These are phyloP conservation scores for Aureococcus anophagefferens DNA, from an alignment of 108 stramenopile species.

Conservation along the genomic window DNA sequence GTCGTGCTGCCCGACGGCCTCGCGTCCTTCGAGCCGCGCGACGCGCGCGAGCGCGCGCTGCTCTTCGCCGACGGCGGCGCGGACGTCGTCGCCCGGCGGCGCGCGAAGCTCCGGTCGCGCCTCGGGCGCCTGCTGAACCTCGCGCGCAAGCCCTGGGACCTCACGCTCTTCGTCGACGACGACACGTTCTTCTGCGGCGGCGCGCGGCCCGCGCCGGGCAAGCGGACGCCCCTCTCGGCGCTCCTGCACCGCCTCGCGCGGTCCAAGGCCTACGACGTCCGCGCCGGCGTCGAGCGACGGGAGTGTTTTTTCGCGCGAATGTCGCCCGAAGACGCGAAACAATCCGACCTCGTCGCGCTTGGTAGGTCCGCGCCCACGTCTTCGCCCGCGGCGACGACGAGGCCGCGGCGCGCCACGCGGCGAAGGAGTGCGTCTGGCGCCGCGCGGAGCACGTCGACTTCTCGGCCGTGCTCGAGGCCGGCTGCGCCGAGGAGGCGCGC, in stretches of 20 bases:
- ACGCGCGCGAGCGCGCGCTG: background rate
- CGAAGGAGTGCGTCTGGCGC: background rate
- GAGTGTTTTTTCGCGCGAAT: no score
- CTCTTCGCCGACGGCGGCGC: background rate
- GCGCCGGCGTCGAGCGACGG: no score
- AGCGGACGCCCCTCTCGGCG: no score
- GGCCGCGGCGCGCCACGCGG: background rate
- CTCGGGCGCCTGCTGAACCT: background rate
- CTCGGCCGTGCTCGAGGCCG: background rate
- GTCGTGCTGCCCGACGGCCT: background rate
- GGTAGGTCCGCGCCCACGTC: background rate
- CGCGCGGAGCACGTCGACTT: background rate
- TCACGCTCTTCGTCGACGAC: background rate
- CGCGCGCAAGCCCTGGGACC: background rate
- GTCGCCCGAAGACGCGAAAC: no score
- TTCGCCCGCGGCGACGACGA: background rate
- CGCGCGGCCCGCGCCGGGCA: no score
- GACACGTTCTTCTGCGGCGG: background rate
- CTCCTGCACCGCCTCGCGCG: no score
- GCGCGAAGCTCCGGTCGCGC: background rate
- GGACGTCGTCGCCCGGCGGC: background rate
- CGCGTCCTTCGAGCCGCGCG: background rate
- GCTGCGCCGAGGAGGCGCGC: background rate
- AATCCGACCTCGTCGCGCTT: no score
- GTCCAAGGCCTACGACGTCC: background rate